These are phyloP conservation scores for Phytophthora brassicae DNA, from an alignment of 352 stramenopile species.

Conservation along the genomic window DNA sequence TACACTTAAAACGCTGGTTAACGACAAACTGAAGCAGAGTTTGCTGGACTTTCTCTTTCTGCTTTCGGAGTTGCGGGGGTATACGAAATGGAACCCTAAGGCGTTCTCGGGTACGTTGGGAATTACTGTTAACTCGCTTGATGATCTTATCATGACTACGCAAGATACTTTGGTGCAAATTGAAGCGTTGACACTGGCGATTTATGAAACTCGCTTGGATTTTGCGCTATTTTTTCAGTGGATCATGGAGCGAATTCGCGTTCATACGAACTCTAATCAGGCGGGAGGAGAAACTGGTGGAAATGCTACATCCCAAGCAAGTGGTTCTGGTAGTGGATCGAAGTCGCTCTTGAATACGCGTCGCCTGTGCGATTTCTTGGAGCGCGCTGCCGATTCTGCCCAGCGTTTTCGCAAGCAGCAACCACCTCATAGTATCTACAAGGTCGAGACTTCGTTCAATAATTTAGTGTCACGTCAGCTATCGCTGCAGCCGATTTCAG, in stretches of 20 bases:
- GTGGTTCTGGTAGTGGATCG: not conserved
- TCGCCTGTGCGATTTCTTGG: constrained; percentile 54
- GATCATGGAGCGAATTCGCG: constrained; percentile 58
- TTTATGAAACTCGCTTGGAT: constrained; percentile 64
- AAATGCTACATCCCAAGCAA: not conserved
- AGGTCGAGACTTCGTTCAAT: constrained; percentile 68
- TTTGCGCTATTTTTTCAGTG: constrained; percentile 67
- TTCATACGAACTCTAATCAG: constrained; percentile 50
- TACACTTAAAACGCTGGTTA: constrained; percentile 31
- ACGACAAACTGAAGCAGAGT: constrained; percentile 40
- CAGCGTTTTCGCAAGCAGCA: constrained; percentile 47
- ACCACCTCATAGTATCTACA: constrained; percentile 36
- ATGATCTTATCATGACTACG: constrained; percentile 32
- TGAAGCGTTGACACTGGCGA: constrained; percentile 41
- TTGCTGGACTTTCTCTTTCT: constrained; percentile 49
- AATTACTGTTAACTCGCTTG: constrained; percentile 35
- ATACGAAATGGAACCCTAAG: constrained; percentile 44
- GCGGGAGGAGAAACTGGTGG: constrained; percentile 3
- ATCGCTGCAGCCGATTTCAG: not conserved
- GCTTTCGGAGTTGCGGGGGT: constrained; percentile 55
- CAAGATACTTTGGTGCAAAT: constrained; percentile 46
- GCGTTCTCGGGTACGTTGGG: constrained; percentile 42
- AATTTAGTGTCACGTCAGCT: constrained; percentile 57
- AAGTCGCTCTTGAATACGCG: constrained; percentile 68
- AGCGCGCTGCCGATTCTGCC: constrained; percentile 41